phyloP scores from a whole-genome alignment of 345 rosid species.

The Bretschneidera sinensis region DNA sequence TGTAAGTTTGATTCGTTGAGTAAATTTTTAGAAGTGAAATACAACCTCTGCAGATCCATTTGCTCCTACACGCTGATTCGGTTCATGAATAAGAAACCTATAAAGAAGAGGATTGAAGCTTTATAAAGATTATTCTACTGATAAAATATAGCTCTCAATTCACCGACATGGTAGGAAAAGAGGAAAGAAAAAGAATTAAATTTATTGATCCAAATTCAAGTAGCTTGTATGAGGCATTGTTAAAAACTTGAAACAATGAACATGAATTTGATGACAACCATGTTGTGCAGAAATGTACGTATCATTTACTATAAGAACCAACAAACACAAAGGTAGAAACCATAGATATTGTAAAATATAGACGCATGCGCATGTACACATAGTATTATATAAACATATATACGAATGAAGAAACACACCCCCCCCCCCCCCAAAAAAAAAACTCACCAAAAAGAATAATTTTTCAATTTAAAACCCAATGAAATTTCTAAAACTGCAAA shows the following conservation, averaged over 20 bases:
- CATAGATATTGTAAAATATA: no score
- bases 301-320: no score
- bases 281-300: no score
- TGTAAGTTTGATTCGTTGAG: conserved; percentile 5
- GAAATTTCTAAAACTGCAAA: neutral
- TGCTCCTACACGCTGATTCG: conserved; percentile 61
- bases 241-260: no score
- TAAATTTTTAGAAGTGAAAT: conserved; percentile 15
- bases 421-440: no score
- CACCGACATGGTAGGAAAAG: neutral
- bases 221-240: neutral
- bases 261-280: no score
- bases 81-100: conserved; percentile 70
- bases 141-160: neutral
- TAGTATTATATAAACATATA: no score
- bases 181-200: neutral
- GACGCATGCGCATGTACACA: no score
- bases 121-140: conserved; percentile 1
- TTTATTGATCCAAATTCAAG: neutral
- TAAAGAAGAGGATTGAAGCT: conserved; percentile 9
- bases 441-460: no score
- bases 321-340: no score
- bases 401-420: no score
- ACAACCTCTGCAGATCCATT: conserved; percentile 67
- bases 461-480: no score